Conservation (phyloP, 1,284 basidiomycete genomes). For the Ceratobasidium sp. region DNA sequence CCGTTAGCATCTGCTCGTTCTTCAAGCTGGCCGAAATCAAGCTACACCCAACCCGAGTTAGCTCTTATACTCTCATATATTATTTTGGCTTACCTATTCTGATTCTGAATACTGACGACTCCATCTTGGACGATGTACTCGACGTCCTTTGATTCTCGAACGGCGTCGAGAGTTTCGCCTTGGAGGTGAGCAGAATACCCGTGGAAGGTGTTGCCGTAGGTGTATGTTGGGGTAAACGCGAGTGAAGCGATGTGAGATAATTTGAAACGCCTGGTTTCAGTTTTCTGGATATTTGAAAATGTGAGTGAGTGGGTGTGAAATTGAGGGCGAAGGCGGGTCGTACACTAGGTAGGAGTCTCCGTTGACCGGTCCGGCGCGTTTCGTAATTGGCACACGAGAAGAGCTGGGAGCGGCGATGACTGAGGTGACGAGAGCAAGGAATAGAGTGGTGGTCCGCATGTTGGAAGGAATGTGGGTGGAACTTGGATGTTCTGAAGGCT, state of each 20-base stretch:
- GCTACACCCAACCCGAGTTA: no score
- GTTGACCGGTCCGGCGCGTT: slow-evolving; percentile 21
- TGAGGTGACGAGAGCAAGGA: slow-evolving; percentile 1
- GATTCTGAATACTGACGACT: not conserved
- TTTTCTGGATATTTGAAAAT: not conserved
- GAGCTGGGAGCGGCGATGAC: slow-evolving; percentile 26
- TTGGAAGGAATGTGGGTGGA: not conserved
- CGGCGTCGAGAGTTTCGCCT: not conserved
- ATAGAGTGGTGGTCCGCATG: not conserved
- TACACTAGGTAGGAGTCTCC: slow-evolving; percentile 35
- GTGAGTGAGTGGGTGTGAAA: no score
- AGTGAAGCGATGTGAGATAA: not conserved
- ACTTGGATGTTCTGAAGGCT: no score
- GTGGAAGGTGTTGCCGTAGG: not conserved
- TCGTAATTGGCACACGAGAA: not conserved
- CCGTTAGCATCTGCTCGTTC: not conserved
- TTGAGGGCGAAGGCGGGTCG: no score
- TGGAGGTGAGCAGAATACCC: not conserved
- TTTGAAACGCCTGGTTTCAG: slow-evolving; percentile 17
- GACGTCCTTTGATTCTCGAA: slow-evolving; percentile 25
- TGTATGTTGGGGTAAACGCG: not conserved
- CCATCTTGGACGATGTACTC: slow-evolving; percentile 32
- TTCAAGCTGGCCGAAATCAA: no score
- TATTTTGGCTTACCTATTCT: not conserved
- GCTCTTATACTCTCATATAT: no score